Base-by-base conservation (phyloP, 495 filamentous ascomycete species). In the Darksidea phi region DNA sequence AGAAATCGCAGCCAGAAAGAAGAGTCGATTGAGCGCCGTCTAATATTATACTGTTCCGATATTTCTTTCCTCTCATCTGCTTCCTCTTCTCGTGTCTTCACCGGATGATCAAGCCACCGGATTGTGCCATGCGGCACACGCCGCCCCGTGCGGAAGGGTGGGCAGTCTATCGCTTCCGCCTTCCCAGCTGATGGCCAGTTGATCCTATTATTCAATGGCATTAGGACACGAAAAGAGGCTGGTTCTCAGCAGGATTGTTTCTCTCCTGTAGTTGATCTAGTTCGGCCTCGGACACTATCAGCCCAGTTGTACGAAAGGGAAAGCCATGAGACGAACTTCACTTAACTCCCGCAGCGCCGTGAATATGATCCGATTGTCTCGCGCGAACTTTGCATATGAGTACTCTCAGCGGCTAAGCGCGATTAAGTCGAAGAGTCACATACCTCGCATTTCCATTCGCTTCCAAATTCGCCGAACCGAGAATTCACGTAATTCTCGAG, bases 401-500 rank as follows among this genome's bases (percentile, higher is more conserved):
- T 38, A 34, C 15, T 2, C 18, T 49, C 7, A 26, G 7, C 1
- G 34, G n/a, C 10, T 13, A 10, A 1, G 13, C n/a, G 7, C 1
- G 48, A 34, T 3, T 5, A n/a, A n/a, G n/a, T n/a, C n/a, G n/a
- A n/a, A n/a, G 1, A 38, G 32, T 32, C 34, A 10, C 49, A 49
- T 20, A 56, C 58, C 0, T 47, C 15, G 20, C 37, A 43, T 20
- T 13, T 56, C 59, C 59, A 63, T 10, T 57, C 18, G 13, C 18
- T 6, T 10, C 59, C 59, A 51, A 63, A 63, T 10, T 56, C 52
- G 12, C 24, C 45, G 13, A 49, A 3, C 24, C 28, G 34, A 6
- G 18, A 20, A 23, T 57, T 57, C 7, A 63, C 59, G 38, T 49
- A 63, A 8, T 56, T 17, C 13, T 56, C 52, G 4, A 63, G 46